Evolutionary conservation across 2,329 filamentous ascomycete species (phyloP).

Genomic region (Paraconiothyrium sp.): DNA sequence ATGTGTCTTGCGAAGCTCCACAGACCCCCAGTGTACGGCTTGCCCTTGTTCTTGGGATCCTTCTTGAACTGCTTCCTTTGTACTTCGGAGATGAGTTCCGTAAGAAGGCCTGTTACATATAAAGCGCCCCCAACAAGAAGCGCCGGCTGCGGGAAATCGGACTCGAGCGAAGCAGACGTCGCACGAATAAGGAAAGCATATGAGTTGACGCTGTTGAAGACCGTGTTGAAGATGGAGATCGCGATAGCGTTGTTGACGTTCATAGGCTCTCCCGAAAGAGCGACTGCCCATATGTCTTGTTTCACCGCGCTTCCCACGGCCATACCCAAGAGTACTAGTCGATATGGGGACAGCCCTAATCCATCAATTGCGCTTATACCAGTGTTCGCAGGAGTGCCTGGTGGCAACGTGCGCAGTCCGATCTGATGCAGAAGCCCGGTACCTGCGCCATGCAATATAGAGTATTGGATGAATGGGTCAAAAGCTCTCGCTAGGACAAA

Average conservation of each 20-base stretch:
- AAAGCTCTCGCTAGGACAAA: conserved; percentile 60
- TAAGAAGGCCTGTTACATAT: conserved; percentile 62
- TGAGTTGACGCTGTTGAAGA: conserved; percentile 65
- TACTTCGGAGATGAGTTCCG: conserved; percentile 66
- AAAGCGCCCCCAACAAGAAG: conserved; percentile 60
- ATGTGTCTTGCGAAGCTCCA: conserved; percentile 62
- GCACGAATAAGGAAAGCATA: conserved; percentile 62
- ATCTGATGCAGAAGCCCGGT: conserved; percentile 56
- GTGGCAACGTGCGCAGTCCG: conserved; percentile 55
- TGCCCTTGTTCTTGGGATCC: conserved; percentile 62
- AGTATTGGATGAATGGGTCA: conserved; percentile 60
- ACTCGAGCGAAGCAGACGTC: conserved; percentile 57
- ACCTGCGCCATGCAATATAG: conserved; percentile 57
- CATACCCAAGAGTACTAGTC: conserved; percentile 64
- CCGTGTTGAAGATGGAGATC: conserved; percentile 63
- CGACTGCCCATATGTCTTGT: conserved; percentile 64
- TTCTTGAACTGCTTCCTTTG: conserved; percentile 65
- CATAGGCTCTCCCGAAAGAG: conserved; percentile 62
- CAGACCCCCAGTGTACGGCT: conserved; percentile 60
- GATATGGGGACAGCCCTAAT: conserved; percentile 61
- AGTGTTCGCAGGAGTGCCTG: conserved; percentile 53
- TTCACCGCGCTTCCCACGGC: conserved; percentile 62
- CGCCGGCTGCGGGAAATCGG: conserved; percentile 50
- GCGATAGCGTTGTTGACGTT: conserved; percentile 52
- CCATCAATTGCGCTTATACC: conserved; percentile 52